These are phyloP conservation scores for Helichrysum umbraculigerum DNA, from an alignment of 129 eudicot species.

Conservation along the genomic window DNA sequence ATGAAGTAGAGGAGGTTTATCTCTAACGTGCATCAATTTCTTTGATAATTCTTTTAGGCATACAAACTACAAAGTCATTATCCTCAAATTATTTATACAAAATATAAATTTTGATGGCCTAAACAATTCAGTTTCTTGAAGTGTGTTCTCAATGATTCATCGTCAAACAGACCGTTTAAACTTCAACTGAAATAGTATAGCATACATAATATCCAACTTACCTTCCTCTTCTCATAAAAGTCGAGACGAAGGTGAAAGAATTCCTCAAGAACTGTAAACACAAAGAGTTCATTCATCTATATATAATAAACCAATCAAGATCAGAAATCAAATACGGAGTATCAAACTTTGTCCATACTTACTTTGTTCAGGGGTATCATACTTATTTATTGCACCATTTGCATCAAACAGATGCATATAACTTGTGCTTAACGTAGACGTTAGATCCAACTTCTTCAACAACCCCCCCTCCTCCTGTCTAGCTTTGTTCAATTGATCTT, in stretches of 20 bases:
- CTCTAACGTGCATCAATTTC: too few species aligned
- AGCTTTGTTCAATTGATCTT: slow-evolving; percentile 52
- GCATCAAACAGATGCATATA: slow-evolving; percentile 92
- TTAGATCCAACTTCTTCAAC: slow-evolving; percentile 72
- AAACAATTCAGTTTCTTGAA: too few species aligned
- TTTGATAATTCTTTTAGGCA: too few species aligned
- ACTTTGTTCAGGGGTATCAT: slow-evolving; percentile 86
- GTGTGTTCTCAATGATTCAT: background rate
- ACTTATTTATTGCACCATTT: slow-evolving; percentile 72
- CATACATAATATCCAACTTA: slow-evolving; percentile 18
- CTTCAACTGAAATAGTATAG: background rate
- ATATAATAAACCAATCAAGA: background rate
- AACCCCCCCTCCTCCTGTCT: slow-evolving; percentile 61
- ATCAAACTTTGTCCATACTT: slow-evolving; percentile 16
- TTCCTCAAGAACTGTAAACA: slow-evolving; percentile 77
- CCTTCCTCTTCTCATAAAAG: slow-evolving; percentile 73
- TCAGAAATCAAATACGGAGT: background rate
- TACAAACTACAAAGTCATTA: too few species aligned
- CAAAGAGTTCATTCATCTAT: background rate
- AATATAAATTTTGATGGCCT: too few species aligned
- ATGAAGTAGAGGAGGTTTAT: too few species aligned
- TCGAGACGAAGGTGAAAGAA: slow-evolving; percentile 69
- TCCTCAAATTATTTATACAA: too few species aligned
- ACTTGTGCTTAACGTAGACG: slow-evolving; percentile 65
- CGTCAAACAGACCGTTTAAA: background rate